phyloP scores from a whole-genome alignment of 176 grass and related monocot genomes.

The Oryza australiensis region DNA sequence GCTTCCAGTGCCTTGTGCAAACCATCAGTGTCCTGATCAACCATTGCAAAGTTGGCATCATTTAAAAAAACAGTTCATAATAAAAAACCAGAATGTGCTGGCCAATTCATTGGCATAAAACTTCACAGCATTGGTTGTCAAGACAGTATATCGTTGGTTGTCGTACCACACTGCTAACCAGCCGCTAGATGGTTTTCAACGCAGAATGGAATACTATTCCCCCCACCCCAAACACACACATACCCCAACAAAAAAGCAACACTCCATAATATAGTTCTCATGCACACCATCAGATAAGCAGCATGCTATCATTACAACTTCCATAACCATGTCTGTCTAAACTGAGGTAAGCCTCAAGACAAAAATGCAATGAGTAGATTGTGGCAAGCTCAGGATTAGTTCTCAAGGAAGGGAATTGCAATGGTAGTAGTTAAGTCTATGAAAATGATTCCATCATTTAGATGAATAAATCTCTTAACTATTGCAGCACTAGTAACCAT shows the following conservation, averaged over 20 bases:
- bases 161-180: not conserved
- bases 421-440: not conserved
- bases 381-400: constrained; percentile 9
- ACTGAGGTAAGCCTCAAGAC: not conserved
- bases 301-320: too few relatives aligned
- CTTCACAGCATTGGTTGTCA: not conserved
- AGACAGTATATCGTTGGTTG: not conserved
- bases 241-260: too few relatives aligned
- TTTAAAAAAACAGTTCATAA: constrained; percentile 24
- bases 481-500: not conserved
- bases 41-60: constrained; percentile 38
- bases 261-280: too few relatives aligned
- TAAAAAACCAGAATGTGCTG: constrained; percentile 25
- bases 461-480: not conserved
- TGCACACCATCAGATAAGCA: too few relatives aligned
- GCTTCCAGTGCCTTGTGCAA: constrained; percentile 87
- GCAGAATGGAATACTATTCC: too few relatives aligned
- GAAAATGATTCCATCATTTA: not conserved
- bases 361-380: constrained; percentile 13
- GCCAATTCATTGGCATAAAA: constrained; percentile 23
- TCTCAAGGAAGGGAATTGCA: constrained; percentile 2
- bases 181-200: not conserved
- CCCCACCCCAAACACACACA: too few relatives aligned
- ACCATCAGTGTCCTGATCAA: constrained; percentile 80
- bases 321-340: too few relatives aligned